A percentile compares a stretch with the other conserved stretches of the same genome.
These are phyloP conservation scores for Ophiocordyceps polyrhachis-furcata DNA, from an alignment of 2,329 filamentous ascomycete species.

Conservation along the genomic window DNA sequence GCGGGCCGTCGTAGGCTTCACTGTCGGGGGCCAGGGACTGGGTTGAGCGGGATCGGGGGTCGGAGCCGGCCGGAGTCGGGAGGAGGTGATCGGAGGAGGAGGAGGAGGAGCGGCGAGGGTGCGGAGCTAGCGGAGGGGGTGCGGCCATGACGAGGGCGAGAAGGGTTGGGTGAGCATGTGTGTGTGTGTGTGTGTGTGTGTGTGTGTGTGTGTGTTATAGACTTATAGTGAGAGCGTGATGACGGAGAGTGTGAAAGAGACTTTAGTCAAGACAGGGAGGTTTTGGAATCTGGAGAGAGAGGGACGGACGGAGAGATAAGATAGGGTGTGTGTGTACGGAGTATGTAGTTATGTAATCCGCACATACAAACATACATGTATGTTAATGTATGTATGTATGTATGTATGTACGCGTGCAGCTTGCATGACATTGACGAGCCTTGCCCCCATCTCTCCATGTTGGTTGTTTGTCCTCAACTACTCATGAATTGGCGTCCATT, in stretches of 20 bases:
- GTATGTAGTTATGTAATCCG: no score
- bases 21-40: slow-evolving; percentile 20
- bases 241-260: no score
- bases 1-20: slow-evolving; percentile 8
- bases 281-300: not conserved
- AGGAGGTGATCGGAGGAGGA: not conserved
- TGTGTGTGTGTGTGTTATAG: no score
- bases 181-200: no score
- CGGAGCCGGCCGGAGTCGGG: slow-evolving; percentile 9
- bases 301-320: not conserved
- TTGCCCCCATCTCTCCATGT: no score
- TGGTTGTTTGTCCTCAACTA: no score
- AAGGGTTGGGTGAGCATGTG: no score
- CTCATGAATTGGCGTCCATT: no score
- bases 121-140: not conserved
- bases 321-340: no score
- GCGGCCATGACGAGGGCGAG: not conserved
- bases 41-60: slow-evolving; percentile 30
- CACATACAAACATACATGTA: no score
- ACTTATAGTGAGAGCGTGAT: no score
- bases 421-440: not conserved
- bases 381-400: not conserved
- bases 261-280: not conserved
- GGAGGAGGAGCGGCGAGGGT: not conserved
- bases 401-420: not conserved